Evolutionary conservation across 192 early-diverging fungal species (phyloP).

Genomic region (Gryganskiella cystojenkinii): DNA sequence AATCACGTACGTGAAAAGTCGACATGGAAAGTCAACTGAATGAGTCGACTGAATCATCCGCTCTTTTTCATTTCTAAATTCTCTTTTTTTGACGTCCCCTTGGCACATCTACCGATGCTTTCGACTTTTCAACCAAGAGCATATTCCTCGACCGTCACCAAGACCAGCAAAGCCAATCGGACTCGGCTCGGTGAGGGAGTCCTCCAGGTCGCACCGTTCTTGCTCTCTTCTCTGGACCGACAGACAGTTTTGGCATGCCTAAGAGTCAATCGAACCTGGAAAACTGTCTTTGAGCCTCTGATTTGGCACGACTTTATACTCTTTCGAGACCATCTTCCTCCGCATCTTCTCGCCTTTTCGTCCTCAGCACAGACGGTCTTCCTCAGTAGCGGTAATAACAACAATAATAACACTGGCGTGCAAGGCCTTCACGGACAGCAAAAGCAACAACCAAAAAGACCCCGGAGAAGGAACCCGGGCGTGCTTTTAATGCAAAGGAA

Average conservation of each 20-base stretch:
- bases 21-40: no score
- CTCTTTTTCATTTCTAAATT: no score
- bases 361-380: background rate
- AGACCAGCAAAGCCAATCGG: no score
- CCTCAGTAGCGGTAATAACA: background rate
- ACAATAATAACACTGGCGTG: no score
- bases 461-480: background rate
- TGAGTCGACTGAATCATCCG: no score
- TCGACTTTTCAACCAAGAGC: no score
- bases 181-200: no score
- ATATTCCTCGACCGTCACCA: no score
- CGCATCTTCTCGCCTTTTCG: background rate
- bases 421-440: slow-evolving; percentile 1
- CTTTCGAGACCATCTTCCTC: background rate
- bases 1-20: no score
- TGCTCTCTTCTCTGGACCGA: background rate
- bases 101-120: no score
- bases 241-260: slow-evolving; percentile 2
- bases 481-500: slow-evolving; percentile 6
- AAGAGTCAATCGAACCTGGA: slow-evolving; percentile 9
- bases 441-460: background rate
- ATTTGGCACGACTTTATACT: slow-evolving; percentile 24
- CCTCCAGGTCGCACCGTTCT: background rate
- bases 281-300: slow-evolving; percentile 7
- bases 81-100: no score